Evolutionary conservation across 2,329 filamentous ascomycete species (phyloP).

Genomic region (Arthrocladium fulminans): DNA sequence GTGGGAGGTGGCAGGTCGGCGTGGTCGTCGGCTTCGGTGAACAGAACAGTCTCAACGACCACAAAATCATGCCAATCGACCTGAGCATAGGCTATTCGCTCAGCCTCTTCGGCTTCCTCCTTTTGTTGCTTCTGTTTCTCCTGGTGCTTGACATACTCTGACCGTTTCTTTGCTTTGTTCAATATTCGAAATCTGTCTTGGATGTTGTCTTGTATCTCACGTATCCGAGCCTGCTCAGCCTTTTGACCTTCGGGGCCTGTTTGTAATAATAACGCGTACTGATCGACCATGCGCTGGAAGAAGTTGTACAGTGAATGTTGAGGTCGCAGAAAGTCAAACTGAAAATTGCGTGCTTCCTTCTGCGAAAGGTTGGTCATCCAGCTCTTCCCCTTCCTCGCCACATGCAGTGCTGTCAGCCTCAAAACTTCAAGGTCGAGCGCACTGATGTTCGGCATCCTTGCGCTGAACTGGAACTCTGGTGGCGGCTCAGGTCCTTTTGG

Average conservation of each 20-base stretch:
- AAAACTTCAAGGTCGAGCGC: constrained; percentile 75
- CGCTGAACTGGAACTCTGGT: constrained; percentile 82
- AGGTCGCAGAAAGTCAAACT: constrained; percentile 91
- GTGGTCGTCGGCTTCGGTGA: constrained; percentile 79
- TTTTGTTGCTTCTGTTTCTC: constrained; percentile 80
- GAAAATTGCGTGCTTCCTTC: constrained; percentile 78
- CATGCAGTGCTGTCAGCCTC: constrained; percentile 75
- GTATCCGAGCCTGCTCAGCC: constrained; percentile 62
- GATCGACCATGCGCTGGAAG: constrained; percentile 84
- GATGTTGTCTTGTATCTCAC: constrained; percentile 64
- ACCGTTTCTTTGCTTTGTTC: constrained; percentile 70
- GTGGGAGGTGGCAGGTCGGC: constrained; percentile 81
- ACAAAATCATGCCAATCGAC: constrained; percentile 99
- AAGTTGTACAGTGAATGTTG: constrained; percentile 96
- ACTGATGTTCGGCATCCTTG: constrained; percentile 94
- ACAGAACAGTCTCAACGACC: constrained; percentile 88
- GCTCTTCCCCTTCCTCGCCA: constrained; percentile 81
- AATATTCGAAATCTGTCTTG: constrained; percentile 73
- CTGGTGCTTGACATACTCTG: constrained; percentile 78
- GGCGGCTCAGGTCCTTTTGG: constrained; percentile 77
- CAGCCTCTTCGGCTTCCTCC: constrained; percentile 76
- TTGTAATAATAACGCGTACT: constrained; percentile 74
- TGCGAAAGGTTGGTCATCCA: constrained; percentile 88
- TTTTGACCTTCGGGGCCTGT: constrained; percentile 61
- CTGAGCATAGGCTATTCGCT: constrained; percentile 66